Conservation (phyloP, 2,329 filamentous ascomycete genomes). For the Botrytis fragariae region DNA sequence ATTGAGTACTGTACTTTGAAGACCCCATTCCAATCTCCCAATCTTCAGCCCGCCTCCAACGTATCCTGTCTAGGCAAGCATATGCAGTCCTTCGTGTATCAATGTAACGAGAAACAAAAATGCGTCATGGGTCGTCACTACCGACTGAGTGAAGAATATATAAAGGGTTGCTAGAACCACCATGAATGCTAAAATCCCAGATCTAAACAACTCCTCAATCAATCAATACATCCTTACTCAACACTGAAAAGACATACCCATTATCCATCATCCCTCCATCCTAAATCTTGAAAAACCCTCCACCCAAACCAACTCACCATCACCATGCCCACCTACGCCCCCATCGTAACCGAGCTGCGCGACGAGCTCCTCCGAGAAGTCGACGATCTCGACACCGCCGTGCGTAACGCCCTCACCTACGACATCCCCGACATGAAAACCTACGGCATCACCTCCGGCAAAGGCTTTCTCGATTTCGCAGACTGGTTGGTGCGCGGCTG, state of each 20-base stretch:
- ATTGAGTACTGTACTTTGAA: not conserved
- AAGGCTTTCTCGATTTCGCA: slow-evolving; percentile 15
- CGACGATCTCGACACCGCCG: slow-evolving; percentile 16
- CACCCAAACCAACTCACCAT: not conserved
- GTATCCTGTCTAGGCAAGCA: not conserved
- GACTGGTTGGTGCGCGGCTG: slow-evolving; percentile 31
- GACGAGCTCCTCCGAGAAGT: slow-evolving; percentile 17
- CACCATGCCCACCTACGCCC: not conserved
- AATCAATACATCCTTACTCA: not conserved
- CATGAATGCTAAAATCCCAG: not conserved
- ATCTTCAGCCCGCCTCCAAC: not conserved
- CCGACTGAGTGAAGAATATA: not conserved
- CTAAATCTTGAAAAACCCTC: not conserved
- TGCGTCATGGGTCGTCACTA: not conserved
- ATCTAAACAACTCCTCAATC: not conserved
- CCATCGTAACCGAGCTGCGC: slow-evolving; percentile 3
- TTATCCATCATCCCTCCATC: too few relatives aligned
- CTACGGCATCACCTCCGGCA: slow-evolving; percentile 4
- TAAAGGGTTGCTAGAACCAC: not conserved
- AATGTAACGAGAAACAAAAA: not conserved
- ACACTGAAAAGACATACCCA: not conserved
- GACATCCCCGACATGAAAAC: slow-evolving; percentile 12
- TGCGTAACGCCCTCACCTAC: slow-evolving; percentile 5
- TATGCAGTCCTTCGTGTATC: not conserved
- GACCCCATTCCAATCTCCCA: too few relatives aligned